Base-by-base conservation (phyloP, 768 basidiomycete species). In the Russula virescens region DNA sequence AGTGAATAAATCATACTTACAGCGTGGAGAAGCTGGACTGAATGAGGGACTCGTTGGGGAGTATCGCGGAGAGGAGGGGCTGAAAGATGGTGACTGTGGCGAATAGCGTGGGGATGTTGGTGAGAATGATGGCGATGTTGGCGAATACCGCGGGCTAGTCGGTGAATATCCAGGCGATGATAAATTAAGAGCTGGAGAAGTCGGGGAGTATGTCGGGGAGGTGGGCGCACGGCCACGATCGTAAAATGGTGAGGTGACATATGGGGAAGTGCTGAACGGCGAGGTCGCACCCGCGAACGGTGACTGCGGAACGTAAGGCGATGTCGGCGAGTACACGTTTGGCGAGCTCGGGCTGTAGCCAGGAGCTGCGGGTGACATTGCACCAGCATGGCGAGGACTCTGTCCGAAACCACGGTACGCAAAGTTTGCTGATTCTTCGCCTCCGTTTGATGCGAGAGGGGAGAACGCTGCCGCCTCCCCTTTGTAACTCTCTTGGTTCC, bases 261-360 rank as follows among this genome's bases (percentile, higher is more conserved):
- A 92, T 1, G 89, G 87, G 1, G 88, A 90, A 1, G 88, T 85
- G 21, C 85, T 86, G 63, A 89, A 91, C 2, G 91, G 89, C 49
- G 91, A 92, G 1, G 88, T 88, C 0, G 87, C 87, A n/a, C 87
- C 87, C 16, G 79, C 81, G 67, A 88, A 94, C 18, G 93, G 89
- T 10, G 91, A 92, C 65, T 87, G 87, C 14, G 90, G 88, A 10
- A 89, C 87, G 72, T 91, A 94, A 5, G 94, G 94, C 0, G 94
- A 95, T 2, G 91, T 94, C 0, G 91, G 91, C 0, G 91, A 91
- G 66, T 92, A 94, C 14, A 85, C 84, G 66, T 88, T 93, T 10
- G 93, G 95, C 2, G 94, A 96, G 65, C 90, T 90, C 5, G 94
- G 94, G 67, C 90, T 93, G 79, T 95, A 97, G 7, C 87, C 87